Base-by-base conservation (phyloP, 805 yeast genomes). In the Saitoella complicata region DNA sequence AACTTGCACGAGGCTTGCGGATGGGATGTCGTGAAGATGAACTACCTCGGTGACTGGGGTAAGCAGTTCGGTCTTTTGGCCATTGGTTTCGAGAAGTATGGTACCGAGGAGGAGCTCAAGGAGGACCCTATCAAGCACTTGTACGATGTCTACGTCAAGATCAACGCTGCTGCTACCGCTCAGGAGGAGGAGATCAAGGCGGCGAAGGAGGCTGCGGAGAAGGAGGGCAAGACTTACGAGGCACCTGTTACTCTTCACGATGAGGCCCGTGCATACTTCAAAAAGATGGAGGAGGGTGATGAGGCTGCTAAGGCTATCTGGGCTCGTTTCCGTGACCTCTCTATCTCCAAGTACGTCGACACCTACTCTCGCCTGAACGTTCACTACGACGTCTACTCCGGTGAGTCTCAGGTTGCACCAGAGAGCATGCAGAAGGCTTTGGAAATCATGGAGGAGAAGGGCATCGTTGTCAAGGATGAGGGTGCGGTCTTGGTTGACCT, bases 1-100 rank as follows among this genome's bases (percentile, higher is more conserved):
- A 88, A 87, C 64, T 70, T 91, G 61, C 83, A 91, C 60, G 95
- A 86, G 65, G 78, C 75, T 53, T 69, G 79, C 46, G 98, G 97
- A 40, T 91, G 88, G 83, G 74, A 84, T n/a, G 98, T 91, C 39
- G 66, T 73, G 53, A 76, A 96, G 66, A 72, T 88, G 69, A 91
- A 91, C 70, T 91, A 91, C 65, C 71, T 91, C 53, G 99, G 99
- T 58, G 99, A 91, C 66, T 91, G 98, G 98, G 99, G 99, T 46
- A 91, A 91, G 66, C 99, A 91, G 69, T 91, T 88, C 58, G 99
- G 98, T 64, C 48, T 91, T 40, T 71, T 91, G 54, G 98, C 97
- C 30, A 80, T 91, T 50, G 99, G 96, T 40, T 91, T 80, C 63
- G 74, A 76, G 46, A 76, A 73, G 58, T 91, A 81, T 59, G 99